Base-by-base conservation (phyloP, 2,329 filamentous ascomycete species). In the Hymenoscyphus infarciens region DNA sequence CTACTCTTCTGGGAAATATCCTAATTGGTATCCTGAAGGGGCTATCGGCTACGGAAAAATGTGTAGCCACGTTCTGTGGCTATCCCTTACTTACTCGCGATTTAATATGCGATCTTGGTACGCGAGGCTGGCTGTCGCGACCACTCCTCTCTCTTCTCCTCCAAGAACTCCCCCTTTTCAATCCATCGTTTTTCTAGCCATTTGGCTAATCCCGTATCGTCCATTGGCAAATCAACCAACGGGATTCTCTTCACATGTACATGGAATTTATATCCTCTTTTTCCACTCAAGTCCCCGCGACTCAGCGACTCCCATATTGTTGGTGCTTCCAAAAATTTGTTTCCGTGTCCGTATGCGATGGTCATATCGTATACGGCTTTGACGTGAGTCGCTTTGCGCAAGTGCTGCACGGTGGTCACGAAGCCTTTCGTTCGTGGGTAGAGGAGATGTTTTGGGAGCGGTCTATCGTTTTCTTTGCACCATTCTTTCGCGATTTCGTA, bases 361-460 rank as follows among this genome's bases (percentile, higher is more conserved):
- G 82, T 80, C 57, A 85, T 73, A 69, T 85, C 81, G 72, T 85
- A 84, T 22, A 84, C 79, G 8, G 82, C 81, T 68, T 78, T 81
- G 56, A 84, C 75, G 56, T 84, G 81, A 16, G 79, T 74, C 16
- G 81, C 77, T 62, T 77, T 76, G 55, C 81, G 74, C 59, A 87
- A 75, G 62, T 84, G 80, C 71, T 83, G 80, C 11, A 87, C 82
- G 1, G 81, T 84, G 31, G 83, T 80, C 56, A 86, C 77, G 72
- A 88, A 87, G 58, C 84, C 84, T 71, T 83, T 86, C 22, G 81
- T 85, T 35, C 83, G 79, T 25, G 84, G 84, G 68, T 86, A 86
- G 19, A 87, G 78, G 13, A 85, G 77, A 72, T 88, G 82, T 72
- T 78, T 77, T 6, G 83, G 83, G 65, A 84, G 77, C 1, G 80